Conservation (phyloP, 108 stramenopile species). For the Ochromonas danica region DNA sequence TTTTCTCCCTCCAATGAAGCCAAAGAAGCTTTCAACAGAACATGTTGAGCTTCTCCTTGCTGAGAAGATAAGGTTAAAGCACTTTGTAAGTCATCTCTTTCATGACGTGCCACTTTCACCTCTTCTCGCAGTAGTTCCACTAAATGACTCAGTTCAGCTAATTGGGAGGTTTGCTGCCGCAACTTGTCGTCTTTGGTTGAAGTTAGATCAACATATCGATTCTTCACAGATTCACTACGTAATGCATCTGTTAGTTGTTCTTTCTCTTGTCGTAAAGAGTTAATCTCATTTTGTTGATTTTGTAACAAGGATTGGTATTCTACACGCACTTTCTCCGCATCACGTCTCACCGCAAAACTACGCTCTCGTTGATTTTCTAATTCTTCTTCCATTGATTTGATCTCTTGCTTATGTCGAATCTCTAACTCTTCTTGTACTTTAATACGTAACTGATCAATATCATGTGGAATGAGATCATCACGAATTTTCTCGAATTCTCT, state of each 20-base stretch:
- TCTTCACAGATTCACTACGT: neutral
- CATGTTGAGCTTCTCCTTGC: too few relatives aligned
- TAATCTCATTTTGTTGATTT: neutral
- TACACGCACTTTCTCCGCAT: neutral
- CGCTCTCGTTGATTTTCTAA: neutral
- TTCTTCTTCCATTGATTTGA: neutral
- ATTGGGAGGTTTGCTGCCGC: too few relatives aligned
- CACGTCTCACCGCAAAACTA: neutral
- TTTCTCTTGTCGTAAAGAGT: neutral
- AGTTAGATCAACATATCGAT: neutral
- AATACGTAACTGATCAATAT: conserved; percentile 29
- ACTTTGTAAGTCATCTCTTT: neutral
- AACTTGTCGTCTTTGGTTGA: too few relatives aligned
- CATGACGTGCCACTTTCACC: neutral
- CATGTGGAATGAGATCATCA: conserved; percentile 23
- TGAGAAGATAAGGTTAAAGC: too few relatives aligned
- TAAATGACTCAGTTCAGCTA: too few relatives aligned
- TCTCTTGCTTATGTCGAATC: neutral
- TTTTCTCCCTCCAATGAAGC: too few relatives aligned
- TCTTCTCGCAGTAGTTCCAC: too few relatives aligned
- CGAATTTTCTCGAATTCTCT: conserved; percentile 4
- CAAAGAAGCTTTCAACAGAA: too few relatives aligned
- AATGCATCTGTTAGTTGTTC: neutral
- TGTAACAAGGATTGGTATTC: neutral
- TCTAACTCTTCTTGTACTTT: conserved; percentile 26